A percentile compares a stretch with the other conserved stretches of the same genome.
These are phyloP conservation scores for Leccinum subgranulosum DNA, from an alignment of 768 basidiomycete species.

Conservation along the genomic window DNA sequence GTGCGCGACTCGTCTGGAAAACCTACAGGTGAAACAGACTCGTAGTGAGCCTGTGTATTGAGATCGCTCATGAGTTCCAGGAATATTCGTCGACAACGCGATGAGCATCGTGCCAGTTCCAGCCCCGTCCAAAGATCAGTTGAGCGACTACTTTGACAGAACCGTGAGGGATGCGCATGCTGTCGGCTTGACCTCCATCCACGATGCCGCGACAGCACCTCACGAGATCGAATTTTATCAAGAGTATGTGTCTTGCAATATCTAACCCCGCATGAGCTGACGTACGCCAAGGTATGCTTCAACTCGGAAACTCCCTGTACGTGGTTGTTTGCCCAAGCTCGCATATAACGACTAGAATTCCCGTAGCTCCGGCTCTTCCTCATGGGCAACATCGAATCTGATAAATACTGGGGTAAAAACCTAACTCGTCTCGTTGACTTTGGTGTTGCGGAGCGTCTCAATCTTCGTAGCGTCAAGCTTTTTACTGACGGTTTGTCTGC, in stretches of 20 bases:
- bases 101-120: slow-evolving; percentile 73
- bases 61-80: slow-evolving; percentile 26
- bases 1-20: slow-evolving; percentile 56
- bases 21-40: slow-evolving; percentile 55
- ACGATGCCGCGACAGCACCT: slow-evolving; percentile 66
- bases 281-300: slow-evolving; percentile 58
- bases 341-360: background rate
- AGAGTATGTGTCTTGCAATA: slow-evolving; percentile 40
- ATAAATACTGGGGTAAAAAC: slow-evolving; percentile 63
- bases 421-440: slow-evolving; percentile 60
- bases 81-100: slow-evolving; percentile 86
- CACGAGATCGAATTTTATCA: slow-evolving; percentile 61
- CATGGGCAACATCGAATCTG: slow-evolving; percentile 53
- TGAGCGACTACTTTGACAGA: slow-evolving; percentile 60
- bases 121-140: slow-evolving; percentile 50
- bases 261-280: background rate
- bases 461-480: slow-evolving; percentile 67
- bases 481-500: slow-evolving; percentile 62
- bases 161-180: slow-evolving; percentile 68
- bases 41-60: background rate
- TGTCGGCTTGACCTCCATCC: slow-evolving; percentile 81
- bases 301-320: slow-evolving; percentile 62
- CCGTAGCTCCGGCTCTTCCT: slow-evolving; percentile 56
- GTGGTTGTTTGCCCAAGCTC: slow-evolving; percentile 17
- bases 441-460: slow-evolving; percentile 51